These are phyloP conservation scores for Novymonas esmeraldas DNA, from an alignment of 208 protist species.

Conservation along the genomic window DNA sequence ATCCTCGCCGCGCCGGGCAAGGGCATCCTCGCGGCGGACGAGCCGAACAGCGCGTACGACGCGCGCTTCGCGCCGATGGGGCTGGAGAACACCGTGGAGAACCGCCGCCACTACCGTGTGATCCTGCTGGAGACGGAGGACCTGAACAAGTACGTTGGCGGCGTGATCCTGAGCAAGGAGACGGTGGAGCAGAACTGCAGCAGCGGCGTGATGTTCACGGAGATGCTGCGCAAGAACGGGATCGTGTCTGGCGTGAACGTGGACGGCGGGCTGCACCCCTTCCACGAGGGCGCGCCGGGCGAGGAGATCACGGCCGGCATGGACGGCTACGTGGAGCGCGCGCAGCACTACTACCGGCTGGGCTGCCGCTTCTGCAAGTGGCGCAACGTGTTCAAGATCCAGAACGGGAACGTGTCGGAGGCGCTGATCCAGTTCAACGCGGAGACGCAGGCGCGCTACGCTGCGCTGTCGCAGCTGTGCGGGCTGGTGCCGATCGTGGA, in stretches of 20 bases:
- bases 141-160: conserved; percentile 94
- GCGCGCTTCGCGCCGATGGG: conserved; percentile 89
- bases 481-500: conserved; percentile 98
- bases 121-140: conserved; percentile 81
- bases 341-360: conserved; percentile 92
- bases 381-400: conserved; percentile 94
- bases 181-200: conserved; percentile 92
- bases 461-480: conserved; percentile 94
- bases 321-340: conserved; percentile 91
- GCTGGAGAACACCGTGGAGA: conserved; percentile 90
- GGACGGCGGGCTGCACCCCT: conserved; percentile 85
- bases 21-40: conserved; percentile 94
- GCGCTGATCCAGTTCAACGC: conserved; percentile 93
- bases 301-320: conserved; percentile 96
- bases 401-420: conserved; percentile 90
- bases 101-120: conserved; percentile 90
- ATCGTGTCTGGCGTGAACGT: conserved; percentile 97
- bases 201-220: conserved; percentile 87
- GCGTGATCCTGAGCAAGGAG: conserved; percentile 98
- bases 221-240: conserved; percentile 79
- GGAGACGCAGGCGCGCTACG: conserved; percentile 94
- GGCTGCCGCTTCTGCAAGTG: conserved; percentile 98
- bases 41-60: conserved; percentile 88
- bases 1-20: conserved; percentile 75
- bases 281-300: conserved; percentile 83